A percentile compares a stretch with the other conserved stretches of the same genome.
phyloP scores from a whole-genome alignment of 306 rosid genomes.

The Rubus parviflorus region DNA sequence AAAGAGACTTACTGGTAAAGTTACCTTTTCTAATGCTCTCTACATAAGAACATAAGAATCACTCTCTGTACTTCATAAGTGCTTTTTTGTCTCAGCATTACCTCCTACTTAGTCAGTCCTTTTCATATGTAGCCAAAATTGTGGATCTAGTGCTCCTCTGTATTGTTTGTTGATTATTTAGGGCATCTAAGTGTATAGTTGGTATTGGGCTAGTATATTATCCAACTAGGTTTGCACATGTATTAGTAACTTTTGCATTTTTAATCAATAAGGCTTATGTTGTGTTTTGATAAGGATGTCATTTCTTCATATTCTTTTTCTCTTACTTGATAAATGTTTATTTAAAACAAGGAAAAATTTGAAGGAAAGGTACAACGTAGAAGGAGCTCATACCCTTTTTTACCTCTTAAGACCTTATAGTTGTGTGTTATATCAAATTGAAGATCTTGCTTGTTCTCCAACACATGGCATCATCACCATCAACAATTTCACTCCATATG shows the following conservation, averaged over 20 bases:
- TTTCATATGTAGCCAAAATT: background rate
- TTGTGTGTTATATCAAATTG: background rate
- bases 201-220: background rate
- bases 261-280: background rate
- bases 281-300: background rate
- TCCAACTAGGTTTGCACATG: background rate
- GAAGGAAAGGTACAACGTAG: background rate
- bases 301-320: background rate
- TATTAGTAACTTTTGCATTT: background rate
- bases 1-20: constrained; percentile 83
- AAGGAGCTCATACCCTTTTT: background rate
- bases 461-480: background rate
- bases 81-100: constrained; percentile 12
- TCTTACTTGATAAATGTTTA: background rate
- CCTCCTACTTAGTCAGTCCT: background rate
- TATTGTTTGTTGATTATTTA: background rate
- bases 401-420: background rate
- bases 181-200: background rate
- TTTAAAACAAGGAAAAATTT: background rate
- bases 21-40: constrained; percentile 23
- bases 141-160: background rate
- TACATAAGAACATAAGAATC: background rate
- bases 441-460: background rate
- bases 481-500: background rate
- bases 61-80: background rate